A percentile compares a stretch with the other conserved stretches of the same genome.
Evolutionary conservation across 164 flowering plant species (phyloP).

Genomic region (Stephania japonica): DNA sequence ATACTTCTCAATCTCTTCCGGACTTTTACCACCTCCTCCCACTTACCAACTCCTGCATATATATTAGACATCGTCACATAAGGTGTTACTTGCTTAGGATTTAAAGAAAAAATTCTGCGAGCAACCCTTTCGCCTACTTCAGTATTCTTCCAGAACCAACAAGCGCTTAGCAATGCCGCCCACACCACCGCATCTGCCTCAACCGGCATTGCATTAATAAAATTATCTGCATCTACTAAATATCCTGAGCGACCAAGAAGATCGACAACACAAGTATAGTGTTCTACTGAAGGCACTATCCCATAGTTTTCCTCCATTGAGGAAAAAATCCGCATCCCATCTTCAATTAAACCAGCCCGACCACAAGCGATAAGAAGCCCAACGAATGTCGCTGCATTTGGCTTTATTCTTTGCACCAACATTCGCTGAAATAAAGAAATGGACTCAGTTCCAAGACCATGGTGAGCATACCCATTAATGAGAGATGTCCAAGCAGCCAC

Average conservation of each 20-base stretch:
- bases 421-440: conserved; percentile 43
- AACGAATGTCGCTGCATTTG: conserved; percentile 66
- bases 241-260: conserved; percentile 69
- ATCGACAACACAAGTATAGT: conserved; percentile 68
- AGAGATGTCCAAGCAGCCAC: conserved; percentile 76
- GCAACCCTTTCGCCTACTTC: conserved; percentile 57
- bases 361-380: conserved; percentile 62
- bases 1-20: conserved; percentile 37
- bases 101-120: conserved; percentile 36
- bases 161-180: conserved; percentile 64
- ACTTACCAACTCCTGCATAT: conserved; percentile 53
- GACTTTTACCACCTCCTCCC: conserved; percentile 44
- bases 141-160: conserved; percentile 59
- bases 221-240: conserved; percentile 53
- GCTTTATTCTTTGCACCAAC: conserved; percentile 37
- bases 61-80: conserved; percentile 65
- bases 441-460: conserved; percentile 53
- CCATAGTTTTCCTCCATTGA: conserved; percentile 42
- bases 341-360: conserved; percentile 42
- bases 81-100: conserved; percentile 33
- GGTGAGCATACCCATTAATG: conserved; percentile 59
- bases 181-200: conserved; percentile 52
- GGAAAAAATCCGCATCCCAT: conserved; percentile 46
- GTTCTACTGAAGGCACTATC: conserved; percentile 53
- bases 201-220: conserved; percentile 49